Base-by-base conservation (phyloP, 208 protist species). In the Trypanosoma rangeli region DNA sequence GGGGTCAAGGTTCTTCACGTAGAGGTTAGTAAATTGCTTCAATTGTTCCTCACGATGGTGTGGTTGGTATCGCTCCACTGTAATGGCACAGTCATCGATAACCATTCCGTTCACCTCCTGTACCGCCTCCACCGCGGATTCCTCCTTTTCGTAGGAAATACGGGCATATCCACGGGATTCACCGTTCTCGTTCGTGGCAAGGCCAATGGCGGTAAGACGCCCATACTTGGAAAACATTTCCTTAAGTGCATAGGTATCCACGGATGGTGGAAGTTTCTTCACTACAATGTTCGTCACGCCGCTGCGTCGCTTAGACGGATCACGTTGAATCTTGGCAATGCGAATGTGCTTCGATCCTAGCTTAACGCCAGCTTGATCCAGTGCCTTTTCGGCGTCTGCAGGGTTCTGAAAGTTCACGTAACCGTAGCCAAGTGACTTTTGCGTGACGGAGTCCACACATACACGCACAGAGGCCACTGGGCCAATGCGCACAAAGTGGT, bases 401-500 rank as follows among this genome's bases (percentile, higher is more conserved):
- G 91, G 82, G 77, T 96, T 97, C 83, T 99, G 97, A 76, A 99
- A 99, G 96, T 99, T 99, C 39, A 99, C 98, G 86, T 99, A 99
- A 57, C 97, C 98, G 84, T 99, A 99, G 62, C 97, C 97, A 58
- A 99, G 94, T 13, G 98, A 99, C 83, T 98, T 97, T 79, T 98
- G 94, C 15, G 97, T 99, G 53, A 89, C 89, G 44, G 91, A 83
- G 81, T 99, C 98, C 60, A 98, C 94, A 81, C 98, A 99, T 57
- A 99, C 97, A 70, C 98, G 95, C 29, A 99, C 98, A 52, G 97
- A 99, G 37, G 89, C 89, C 72, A 99, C 96, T 60, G 97, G 96
- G 71, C 98, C 98, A 70, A 99, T 93, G 72, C 91, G 86, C 52
- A 97, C 97, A 85, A 99, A 99, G 74, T 98, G 82, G 63, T 99